Conservation (phyloP, 768 basidiomycete genomes). For the Candolleomyces efflorescens region DNA sequence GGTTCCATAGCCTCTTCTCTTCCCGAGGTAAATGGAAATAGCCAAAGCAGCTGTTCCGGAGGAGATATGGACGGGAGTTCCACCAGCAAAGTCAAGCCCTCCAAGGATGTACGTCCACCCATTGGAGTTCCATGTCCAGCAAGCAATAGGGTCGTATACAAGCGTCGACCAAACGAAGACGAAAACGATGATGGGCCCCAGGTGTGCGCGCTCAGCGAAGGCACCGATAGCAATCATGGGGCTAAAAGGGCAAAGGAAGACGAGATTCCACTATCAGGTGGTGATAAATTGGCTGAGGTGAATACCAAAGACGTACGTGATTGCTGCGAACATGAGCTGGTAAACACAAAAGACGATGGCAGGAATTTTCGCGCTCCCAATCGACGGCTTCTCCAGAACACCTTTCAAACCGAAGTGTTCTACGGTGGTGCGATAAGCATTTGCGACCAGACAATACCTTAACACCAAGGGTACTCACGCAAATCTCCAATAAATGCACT, state of each 20-base stretch:
- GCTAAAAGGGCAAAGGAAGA: slow-evolving; percentile 60
- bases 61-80: slow-evolving; percentile 97
- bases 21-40: slow-evolving; percentile 88
- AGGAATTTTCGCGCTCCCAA: slow-evolving; percentile 69
- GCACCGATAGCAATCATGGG: slow-evolving; percentile 67
- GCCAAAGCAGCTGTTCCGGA: slow-evolving; percentile 91
- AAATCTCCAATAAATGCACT: slow-evolving; percentile 82
- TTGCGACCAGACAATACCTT: no score
- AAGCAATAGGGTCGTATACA: slow-evolving; percentile 92
- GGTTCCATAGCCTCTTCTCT: slow-evolving; percentile 88
- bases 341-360: slow-evolving; percentile 77
- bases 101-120: slow-evolving; percentile 76
- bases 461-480: slow-evolving; percentile 37
- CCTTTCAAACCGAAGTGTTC: slow-evolving; percentile 80
- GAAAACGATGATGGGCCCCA: slow-evolving; percentile 86
- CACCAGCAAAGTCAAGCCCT: slow-evolving; percentile 90
- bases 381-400: slow-evolving; percentile 72
- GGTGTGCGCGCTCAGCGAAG: slow-evolving; percentile 82
- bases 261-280: slow-evolving; percentile 15
- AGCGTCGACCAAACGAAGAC: slow-evolving; percentile 86
- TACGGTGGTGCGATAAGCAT: slow-evolving; percentile 20
- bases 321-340: slow-evolving; percentile 88
- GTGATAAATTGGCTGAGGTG: not conserved
- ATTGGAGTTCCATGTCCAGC: slow-evolving; percentile 92
- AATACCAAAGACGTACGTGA: slow-evolving; percentile 54